Conservation (phyloP, 345 rosid genomes). For the Pseudoturritis turrita region DNA sequence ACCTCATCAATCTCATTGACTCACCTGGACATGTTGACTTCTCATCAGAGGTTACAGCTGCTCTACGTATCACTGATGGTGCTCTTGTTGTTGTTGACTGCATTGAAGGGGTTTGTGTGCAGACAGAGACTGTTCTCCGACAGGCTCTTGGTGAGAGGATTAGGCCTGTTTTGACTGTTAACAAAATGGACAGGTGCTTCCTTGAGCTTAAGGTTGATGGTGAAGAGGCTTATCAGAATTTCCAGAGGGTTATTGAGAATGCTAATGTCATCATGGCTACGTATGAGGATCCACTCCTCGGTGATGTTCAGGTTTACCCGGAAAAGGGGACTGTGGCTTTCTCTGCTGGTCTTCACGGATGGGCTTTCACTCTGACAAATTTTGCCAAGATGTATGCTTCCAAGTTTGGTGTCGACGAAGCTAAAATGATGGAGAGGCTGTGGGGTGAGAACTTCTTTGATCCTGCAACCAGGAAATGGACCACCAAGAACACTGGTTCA, state of each 20-base stretch:
- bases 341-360: conserved; percentile 77
- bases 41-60: conserved; percentile 79
- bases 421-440: conserved; percentile 75
- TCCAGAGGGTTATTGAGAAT: conserved; percentile 67
- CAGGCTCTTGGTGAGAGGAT: conserved; percentile 82
- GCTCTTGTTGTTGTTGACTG: conserved; percentile 78
- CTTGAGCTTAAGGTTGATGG: conserved; percentile 80
- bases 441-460: conserved; percentile 47
- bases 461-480: conserved; percentile 74
- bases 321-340: conserved; percentile 81
- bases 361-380: conserved; percentile 74
- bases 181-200: conserved; percentile 84
- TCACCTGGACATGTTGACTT: conserved; percentile 78
- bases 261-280: conserved; percentile 83
- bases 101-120: conserved; percentile 74
- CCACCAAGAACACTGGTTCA: conserved; percentile 55
- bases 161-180: conserved; percentile 71
- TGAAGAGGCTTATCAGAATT: conserved; percentile 77
- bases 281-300: conserved; percentile 72
- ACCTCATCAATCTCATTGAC: conserved; percentile 70
- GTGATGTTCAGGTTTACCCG: conserved; percentile 68
- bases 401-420: conserved; percentile 63
- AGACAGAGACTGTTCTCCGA: conserved; percentile 72
- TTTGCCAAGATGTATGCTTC: conserved; percentile 78
- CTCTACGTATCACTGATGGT: conserved; percentile 78